These are phyloP conservation scores for Magnaporthiopsis rhizophila DNA, from an alignment of 2,329 filamentous ascomycete species.

Conservation along the genomic window DNA sequence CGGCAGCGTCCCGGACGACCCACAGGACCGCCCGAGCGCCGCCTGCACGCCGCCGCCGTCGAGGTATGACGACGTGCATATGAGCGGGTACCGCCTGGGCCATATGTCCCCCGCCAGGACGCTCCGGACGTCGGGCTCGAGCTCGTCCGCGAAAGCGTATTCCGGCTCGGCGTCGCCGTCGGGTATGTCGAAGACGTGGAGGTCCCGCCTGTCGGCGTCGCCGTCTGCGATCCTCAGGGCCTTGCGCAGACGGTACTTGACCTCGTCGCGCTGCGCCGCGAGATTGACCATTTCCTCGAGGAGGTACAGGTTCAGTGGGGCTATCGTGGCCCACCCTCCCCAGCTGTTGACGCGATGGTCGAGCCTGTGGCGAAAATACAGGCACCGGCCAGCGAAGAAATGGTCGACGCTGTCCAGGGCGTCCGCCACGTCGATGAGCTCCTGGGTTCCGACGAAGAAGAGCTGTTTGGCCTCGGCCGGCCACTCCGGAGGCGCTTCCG, in stretches of 20 bases:
- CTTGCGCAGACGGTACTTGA: not conserved
- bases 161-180: not conserved
- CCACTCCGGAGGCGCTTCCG: not conserved
- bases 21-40: not conserved
- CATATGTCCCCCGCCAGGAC: conserved; percentile 1
- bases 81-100: not conserved
- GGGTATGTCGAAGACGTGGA: conserved; percentile 4
- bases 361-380: not conserved
- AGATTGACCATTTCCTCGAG: not conserved
- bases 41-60: not conserved
- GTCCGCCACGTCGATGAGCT: not conserved
- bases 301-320: not conserved
- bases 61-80: not conserved
- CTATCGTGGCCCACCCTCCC: too few relatives aligned
- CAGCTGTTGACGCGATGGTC: not conserved
- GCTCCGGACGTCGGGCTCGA: not conserved
- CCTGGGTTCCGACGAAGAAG: not conserved
- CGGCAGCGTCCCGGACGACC: too few relatives aligned
- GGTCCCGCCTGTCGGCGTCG: not conserved
- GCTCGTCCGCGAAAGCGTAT: not conserved
- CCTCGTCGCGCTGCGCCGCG: not conserved
- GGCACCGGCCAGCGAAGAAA: not conserved
- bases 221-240: not conserved
- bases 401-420: not conserved
- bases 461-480: not conserved